A percentile compares a stretch with the other conserved stretches of the same genome.
phyloP scores from a whole-genome alignment of 1,284 basidiomycete species.

The Phylloporus sp. region DNA sequence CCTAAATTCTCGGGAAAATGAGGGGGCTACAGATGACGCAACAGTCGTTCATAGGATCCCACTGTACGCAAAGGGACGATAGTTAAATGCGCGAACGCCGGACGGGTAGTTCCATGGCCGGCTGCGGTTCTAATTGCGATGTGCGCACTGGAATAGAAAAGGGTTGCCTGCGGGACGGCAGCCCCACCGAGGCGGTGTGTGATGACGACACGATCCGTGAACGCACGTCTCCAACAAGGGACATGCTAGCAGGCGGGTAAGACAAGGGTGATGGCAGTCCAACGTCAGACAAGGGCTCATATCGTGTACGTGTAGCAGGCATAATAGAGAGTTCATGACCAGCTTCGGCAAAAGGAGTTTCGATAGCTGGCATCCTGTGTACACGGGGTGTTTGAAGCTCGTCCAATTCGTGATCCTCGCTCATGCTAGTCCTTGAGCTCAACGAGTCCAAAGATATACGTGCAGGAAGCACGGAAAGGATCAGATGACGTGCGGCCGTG shows the following conservation, averaged over 20 bases:
- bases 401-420: constrained; percentile 37
- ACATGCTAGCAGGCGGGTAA: constrained; percentile 1
- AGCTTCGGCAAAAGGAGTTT: background rate
- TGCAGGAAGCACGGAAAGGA: constrained; percentile 33
- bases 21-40: no score
- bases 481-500: constrained; percentile 26
- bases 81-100: constrained; percentile 10
- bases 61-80: background rate
- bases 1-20: no score
- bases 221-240: background rate
- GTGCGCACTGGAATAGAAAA: constrained; percentile 36
- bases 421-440: constrained; percentile 31
- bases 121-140: constrained; percentile 37
- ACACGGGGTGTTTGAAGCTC: constrained; percentile 15
- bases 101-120: constrained; percentile 35
- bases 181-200: constrained; percentile 1
- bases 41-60: no score
- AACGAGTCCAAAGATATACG: constrained; percentile 38
- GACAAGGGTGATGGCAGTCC: constrained; percentile 4
- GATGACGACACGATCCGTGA: constrained; percentile 2
- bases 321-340: constrained; percentile 25
- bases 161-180: constrained; percentile 16
- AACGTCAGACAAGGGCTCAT: background rate
- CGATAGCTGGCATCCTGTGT: background rate
- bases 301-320: background rate